Evolutionary conservation across 176 grass and related monocot genomes (phyloP), one percentile per base, ranked within the genome.

Genomic region (Carex cristatella): DNA sequence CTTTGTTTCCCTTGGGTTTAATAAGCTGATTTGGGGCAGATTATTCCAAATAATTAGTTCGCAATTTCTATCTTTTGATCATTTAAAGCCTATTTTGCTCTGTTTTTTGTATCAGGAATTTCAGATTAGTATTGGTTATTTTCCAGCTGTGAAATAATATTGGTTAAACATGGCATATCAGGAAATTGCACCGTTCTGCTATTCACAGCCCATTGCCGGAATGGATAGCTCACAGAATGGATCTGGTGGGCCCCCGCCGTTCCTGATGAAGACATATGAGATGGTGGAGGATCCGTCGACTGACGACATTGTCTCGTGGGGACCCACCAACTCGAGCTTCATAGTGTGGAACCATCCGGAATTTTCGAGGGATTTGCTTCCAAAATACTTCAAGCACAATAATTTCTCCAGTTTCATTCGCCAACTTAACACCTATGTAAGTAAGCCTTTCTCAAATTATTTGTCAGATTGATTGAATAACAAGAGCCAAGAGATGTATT

Each of bases 371-470:
- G 88, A 86, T 80, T 85, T 96, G 81, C 87, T 96, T 75, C 94
- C 94, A n/a, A 91, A 85, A 85, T 96, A 93, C 86, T 96, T 96
- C 94, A 96, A 93, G 89, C 94, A 96, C 87, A 96, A 91, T 88
- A 96, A 96, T 86, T 96, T 96, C 89, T 96, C 94, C 31, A 96
- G 94, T 84, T 96, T 96, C 91, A 93, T 96, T 79, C 83, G 94
- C 87, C 94, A 96, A 86, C 94, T 96, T 83, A 93, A 96, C 76
- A 96, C 91, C 40, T 96, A 96, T 10, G 94, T 96, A 82, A 96
- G 94, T 91, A 7, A 61, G 64, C 32, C 31, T 59, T 58, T 68
- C 35, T 85, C 18, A 23, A 19, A 2, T 77, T 9, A 64, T 61
- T 85, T 76, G 10, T 40, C 7, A 32, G 5, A n/a, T 60, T 72